Conservation (phyloP, 306 rosid species). For the Sindora glabra region DNA sequence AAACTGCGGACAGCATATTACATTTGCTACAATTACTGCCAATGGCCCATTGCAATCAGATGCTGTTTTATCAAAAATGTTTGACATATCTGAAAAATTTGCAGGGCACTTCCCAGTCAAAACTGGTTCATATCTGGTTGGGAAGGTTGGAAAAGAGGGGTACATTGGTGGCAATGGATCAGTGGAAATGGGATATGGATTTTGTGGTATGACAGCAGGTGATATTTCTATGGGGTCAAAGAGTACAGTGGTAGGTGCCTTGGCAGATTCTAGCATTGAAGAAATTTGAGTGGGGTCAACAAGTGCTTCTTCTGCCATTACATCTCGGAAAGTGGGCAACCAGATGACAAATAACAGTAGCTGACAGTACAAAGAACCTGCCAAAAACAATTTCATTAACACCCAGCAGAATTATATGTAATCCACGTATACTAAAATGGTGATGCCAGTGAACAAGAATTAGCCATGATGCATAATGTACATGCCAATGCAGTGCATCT, state of each 20-base stretch:
- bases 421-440: neutral
- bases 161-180: slow-evolving; percentile 79
- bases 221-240: slow-evolving; percentile 94
- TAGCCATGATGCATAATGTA: neutral
- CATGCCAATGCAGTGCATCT: neutral
- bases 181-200: slow-evolving; percentile 56
- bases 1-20: slow-evolving; percentile 91
- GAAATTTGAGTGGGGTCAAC: slow-evolving; percentile 28
- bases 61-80: slow-evolving; percentile 71
- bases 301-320: slow-evolving; percentile 35
- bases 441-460: neutral
- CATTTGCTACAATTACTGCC: slow-evolving; percentile 76
- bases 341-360: slow-evolving; percentile 59
- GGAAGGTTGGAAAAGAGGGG: slow-evolving; percentile 78
- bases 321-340: slow-evolving; percentile 59
- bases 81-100: slow-evolving; percentile 67
- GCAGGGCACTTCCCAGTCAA: slow-evolving; percentile 89
- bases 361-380: slow-evolving; percentile 65
- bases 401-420: slow-evolving; percentile 11
- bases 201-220: slow-evolving; percentile 78
- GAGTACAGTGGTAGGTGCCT: slow-evolving; percentile 56
- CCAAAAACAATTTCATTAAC: slow-evolving; percentile 28
- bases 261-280: slow-evolving; percentile 45
- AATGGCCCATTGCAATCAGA: slow-evolving; percentile 84
- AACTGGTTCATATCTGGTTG: slow-evolving; percentile 71